Percentiles rank a stretch among this genome's conserved stretches.
Evolutionary conservation across 2,329 filamentous ascomycete genomes (phyloP).

Genomic region (Botrytis fragariae): DNA sequence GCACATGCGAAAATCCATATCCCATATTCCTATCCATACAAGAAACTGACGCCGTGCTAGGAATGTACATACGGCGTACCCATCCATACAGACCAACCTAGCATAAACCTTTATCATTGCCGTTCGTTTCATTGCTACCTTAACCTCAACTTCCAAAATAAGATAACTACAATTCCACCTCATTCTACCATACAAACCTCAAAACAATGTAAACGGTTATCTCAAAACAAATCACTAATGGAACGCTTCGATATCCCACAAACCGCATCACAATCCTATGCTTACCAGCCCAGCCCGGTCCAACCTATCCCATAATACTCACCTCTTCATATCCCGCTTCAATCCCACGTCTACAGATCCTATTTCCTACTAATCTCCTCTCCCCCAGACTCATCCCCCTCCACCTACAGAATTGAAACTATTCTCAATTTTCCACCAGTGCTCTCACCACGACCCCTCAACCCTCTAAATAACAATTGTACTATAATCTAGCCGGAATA

Average conservation of each 20-base stretch:
- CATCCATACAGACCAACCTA: neutral
- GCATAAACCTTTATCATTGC: too few relatives aligned
- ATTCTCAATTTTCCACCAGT: too few relatives aligned
- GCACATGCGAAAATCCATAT: neutral
- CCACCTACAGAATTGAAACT: neutral
- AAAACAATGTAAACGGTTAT: neutral
- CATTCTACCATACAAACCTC: rapidly evolving
- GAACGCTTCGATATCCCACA: neutral
- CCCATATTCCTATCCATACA: neutral
- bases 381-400: too few relatives aligned
- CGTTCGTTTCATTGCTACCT: neutral
- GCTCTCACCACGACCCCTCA: neutral
- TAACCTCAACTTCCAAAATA: neutral
- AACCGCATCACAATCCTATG: neutral
- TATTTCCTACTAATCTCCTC: neutral
- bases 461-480: neutral
- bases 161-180: neutral
- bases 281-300: neutral
- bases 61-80: neutral
- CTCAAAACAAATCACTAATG: neutral
- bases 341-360: neutral
- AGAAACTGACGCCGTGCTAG: neutral
- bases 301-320: neutral
- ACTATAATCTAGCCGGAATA: neutral
- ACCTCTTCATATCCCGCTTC: neutral